These are phyloP conservation scores for Monosporascus sp. DNA, from an alignment of 2,329 filamentous ascomycete species.

Conservation along the genomic window DNA sequence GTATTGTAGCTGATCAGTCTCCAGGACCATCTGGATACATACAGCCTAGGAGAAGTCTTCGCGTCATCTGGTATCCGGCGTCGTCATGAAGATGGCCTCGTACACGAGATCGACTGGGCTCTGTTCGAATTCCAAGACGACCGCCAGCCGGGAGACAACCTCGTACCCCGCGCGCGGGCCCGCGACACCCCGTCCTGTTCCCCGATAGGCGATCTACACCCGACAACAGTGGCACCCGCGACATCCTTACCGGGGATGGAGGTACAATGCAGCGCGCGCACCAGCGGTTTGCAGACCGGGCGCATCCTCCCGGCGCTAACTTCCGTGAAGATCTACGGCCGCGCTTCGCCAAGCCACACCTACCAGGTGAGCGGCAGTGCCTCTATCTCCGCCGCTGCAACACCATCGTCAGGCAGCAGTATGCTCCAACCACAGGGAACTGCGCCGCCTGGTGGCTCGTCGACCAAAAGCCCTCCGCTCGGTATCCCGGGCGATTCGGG, in stretches of 20 bases:
- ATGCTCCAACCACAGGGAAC: no score
- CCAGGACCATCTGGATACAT: conserved; percentile 72
- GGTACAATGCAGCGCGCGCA: conserved; percentile 85
- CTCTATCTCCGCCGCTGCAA: conserved; percentile 3
- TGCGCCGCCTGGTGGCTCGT: background rate
- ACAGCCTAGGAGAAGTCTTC: conserved; percentile 75
- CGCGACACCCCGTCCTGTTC: conserved; percentile 25
- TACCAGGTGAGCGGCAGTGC: conserved; percentile 51
- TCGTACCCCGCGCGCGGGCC: conserved; percentile 45
- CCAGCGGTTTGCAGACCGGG: conserved; percentile 76
- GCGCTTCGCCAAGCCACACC: conserved; percentile 71
- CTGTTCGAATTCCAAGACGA: conserved; percentile 73
- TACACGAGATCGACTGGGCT: conserved; percentile 95
- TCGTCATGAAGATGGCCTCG: conserved; percentile 61
- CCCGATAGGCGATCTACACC: conserved; percentile 35
- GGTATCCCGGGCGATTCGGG: conserved; percentile 84
- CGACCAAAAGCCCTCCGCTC: conserved; percentile 32
- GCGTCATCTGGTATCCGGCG: conserved; percentile 86
- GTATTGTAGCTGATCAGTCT: conserved; percentile 39
- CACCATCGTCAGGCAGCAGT: background rate
- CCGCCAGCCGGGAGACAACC: conserved; percentile 66
- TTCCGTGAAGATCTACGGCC: conserved; percentile 82
- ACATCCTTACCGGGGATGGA: conserved; percentile 64
- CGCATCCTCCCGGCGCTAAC: conserved; percentile 72
- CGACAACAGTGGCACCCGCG: conserved; percentile 54